phyloP scores from a whole-genome alignment of 345 rosid genomes.

The Viola odorata region DNA sequence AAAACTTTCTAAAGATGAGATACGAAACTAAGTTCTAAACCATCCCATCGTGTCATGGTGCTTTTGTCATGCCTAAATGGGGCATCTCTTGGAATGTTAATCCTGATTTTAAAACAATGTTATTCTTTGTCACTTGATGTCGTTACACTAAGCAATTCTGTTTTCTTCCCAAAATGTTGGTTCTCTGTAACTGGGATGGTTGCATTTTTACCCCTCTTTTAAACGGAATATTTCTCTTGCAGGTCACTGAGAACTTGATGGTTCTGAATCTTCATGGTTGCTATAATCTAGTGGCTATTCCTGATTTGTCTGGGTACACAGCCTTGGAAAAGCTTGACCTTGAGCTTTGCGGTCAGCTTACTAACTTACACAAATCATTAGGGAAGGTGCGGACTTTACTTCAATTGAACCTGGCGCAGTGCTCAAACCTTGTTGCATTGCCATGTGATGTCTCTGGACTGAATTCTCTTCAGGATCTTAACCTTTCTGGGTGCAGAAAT shows the following conservation, averaged over 20 bases:
- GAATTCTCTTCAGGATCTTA: slow-evolving; percentile 33
- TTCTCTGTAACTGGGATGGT: no score
- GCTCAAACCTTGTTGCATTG: slow-evolving; percentile 33
- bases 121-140: not conserved
- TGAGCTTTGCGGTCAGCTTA: slow-evolving; percentile 26
- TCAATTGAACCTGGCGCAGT: slow-evolving; percentile 34
- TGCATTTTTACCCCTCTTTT: not conserved
- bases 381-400: slow-evolving; percentile 28
- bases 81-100: not conserved
- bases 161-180: not conserved
- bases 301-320: slow-evolving; percentile 33
- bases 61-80: not conserved
- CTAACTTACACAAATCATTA: slow-evolving; percentile 32
- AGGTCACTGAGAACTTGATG: slow-evolving; percentile 38
- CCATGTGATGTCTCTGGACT: slow-evolving; percentile 41
- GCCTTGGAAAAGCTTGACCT: slow-evolving; percentile 40
- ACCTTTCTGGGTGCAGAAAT: slow-evolving; percentile 33
- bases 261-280: slow-evolving; percentile 41
- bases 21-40: no score
- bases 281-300: slow-evolving; percentile 27
- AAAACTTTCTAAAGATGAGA: no score
- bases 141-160: not conserved
- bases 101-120: not conserved
- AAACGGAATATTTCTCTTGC: not conserved
- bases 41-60: not conserved